Base-by-base conservation (phyloP, 1,284 basidiomycete species). In the Microbotryum lychnidis-dioicae region DNA sequence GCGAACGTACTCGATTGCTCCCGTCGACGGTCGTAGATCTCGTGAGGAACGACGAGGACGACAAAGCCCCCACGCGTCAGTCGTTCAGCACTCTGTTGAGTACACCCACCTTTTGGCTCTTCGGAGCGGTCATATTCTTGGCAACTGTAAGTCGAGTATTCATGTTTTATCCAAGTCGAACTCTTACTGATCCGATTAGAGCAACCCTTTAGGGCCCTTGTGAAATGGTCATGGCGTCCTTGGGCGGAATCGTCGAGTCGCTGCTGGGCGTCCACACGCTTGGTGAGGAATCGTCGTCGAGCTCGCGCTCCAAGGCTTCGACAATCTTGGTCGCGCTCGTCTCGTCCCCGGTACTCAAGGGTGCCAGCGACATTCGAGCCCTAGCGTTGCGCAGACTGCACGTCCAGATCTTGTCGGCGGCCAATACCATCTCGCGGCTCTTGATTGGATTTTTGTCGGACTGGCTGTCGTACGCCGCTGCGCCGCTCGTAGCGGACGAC, bases 361-460 rank as follows among this genome's bases (percentile, higher is more conserved):
- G 23, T 20, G 48, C 48, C 18, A 50, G 16, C 37, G 54, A 56
- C 9, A 23, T 42, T 23, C 57, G 56, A 21, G 65, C 58, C 0
- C 66, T 71, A 18, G 33, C 50, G 9, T 48, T 67, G 23, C 56
- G 69, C 21, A 62, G 60, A 46, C 45, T 54, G 29, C 69, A 70
- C 56, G 64, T 72, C 21, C 64, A 68, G 8, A 57, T 68, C 29
- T 58, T 72, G 50, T 59, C 61, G 12, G 31, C 68, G 44, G 50
- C 53, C 50, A 72, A 72, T 48, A 70, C 70, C 7, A n/a, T 62
- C 29, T 61, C 63, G 23, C 65, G 70, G 3, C 62, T 72, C 27
- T 4, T 63, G 14, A 62, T 68, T 31, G 70, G 70, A 4, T 63
- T 58, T 1, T 27, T 69, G 12, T 65, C 62, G 50, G 70, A 72